phyloP scores from a whole-genome alignment of 768 basidiomycete species.

The Kwoniella newhampshirensis region DNA sequence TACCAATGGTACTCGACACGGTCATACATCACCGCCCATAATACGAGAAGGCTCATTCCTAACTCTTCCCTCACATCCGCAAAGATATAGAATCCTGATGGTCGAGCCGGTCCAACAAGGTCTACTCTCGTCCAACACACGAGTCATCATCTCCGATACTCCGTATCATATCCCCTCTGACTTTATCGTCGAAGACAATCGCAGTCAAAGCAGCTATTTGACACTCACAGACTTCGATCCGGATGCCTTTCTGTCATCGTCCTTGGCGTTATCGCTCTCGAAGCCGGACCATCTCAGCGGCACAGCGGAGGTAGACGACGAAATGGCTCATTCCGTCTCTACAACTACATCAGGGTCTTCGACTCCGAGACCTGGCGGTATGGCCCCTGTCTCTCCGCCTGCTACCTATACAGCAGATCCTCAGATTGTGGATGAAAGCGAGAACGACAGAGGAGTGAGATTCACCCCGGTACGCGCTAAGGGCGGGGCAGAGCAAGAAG shows the following conservation, averaged over 20 bases:
- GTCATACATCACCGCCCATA: conserved; percentile 14
- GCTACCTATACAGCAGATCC: neutral
- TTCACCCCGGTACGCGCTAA: conserved; percentile 29
- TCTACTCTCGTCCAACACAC: conserved; percentile 59
- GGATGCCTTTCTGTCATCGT: conserved; percentile 44
- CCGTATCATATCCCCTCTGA: conserved; percentile 15
- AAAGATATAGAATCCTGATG: conserved; percentile 59
- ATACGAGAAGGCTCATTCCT: conserved; percentile 30
- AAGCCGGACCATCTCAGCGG: conserved; percentile 5
- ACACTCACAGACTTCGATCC: conserved; percentile 47
- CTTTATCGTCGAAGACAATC: conserved; percentile 1
- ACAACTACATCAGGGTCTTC: conserved; percentile 37
- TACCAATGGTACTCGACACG: too few species aligned
- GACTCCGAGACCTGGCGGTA: conserved; percentile 37
- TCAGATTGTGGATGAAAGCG: neutral
- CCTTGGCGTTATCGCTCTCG: conserved; percentile 23
- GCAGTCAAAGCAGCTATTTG: conserved; percentile 14
- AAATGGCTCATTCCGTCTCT: conserved; percentile 13
- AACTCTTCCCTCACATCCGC: neutral
- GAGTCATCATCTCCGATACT: conserved; percentile 58
- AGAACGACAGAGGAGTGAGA: conserved; percentile 18
- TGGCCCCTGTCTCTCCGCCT: conserved; percentile 15
- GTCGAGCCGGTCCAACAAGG: conserved; percentile 76
- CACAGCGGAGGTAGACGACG: conserved; percentile 16
- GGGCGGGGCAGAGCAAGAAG: neutral